Base-by-base conservation (phyloP, 768 basidiomycete species). In the Gyrodon lividus region DNA sequence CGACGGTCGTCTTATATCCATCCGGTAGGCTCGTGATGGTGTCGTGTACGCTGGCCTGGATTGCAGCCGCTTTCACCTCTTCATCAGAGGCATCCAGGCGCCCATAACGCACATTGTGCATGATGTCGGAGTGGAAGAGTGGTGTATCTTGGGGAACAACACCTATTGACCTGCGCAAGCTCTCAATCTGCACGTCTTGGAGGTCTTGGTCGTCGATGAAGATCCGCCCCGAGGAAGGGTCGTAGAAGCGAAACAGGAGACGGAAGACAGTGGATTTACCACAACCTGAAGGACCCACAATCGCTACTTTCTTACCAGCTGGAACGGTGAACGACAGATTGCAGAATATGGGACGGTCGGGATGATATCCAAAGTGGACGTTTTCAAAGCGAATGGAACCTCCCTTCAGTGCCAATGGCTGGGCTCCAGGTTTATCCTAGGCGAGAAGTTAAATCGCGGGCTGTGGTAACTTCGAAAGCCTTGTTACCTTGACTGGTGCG, bases 61-160 rank as follows among this genome's bases (percentile, higher is more conserved):
- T 75, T 50, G 93, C 86, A 17, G 87, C 96, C 59, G 84, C 85
- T 48, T 79, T 76, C 26, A 98, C 97, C 64, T 98, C 89, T 50
- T 90, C 90, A 57, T 98, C 94, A 2, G 75, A 87, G 42, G 95
- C 96, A 50, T 86, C 82, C 24, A 98, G 70, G 20, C 87, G 77
- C 1, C 97, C 97, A 66, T 99, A 99, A 12, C 95, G 79, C 42
- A 99, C 83, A 63, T 99, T 99, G 66, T 98, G 92, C 79, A 97
- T 75, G 41, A 98, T 86, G 64, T 98, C 87, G 5, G 91, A 86
- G 68, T 99, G 95, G 78, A 99, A 98, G 3, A 99, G 75, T 1
- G 97, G 96, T 14, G 96, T 99, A 61, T 99, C 97, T 68, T 99
- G 96, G 1, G 97, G 97, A 1, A 99, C 97, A 16, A 98, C 92